phyloP scores from a whole-genome alignment of 2,329 filamentous ascomycete genomes.

The Phoma sp. region DNA sequence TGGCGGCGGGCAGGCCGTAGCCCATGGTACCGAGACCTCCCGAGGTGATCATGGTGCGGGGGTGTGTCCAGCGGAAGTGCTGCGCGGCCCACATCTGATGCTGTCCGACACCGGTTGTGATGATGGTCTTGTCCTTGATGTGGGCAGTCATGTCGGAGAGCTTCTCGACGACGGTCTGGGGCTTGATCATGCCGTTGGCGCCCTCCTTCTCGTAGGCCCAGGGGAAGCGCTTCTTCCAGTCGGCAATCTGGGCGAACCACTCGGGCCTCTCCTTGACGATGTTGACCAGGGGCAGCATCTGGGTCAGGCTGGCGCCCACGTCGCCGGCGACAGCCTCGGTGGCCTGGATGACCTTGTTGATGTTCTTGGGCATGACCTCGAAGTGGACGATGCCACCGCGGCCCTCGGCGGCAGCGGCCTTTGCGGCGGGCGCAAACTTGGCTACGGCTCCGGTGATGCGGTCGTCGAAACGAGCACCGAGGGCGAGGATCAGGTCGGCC shows the following conservation, averaged over 20 bases:
- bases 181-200: constrained; percentile 83
- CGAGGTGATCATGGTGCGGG: constrained; percentile 93
- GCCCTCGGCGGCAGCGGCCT: constrained; percentile 80
- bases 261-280: constrained; percentile 71
- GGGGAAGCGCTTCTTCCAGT: constrained; percentile 92
- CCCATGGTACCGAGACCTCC: constrained; percentile 97
- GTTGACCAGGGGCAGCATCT: constrained; percentile 76
- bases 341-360: constrained; percentile 98
- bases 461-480: constrained; percentile 94
- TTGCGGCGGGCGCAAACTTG: constrained; percentile 90
- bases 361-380: constrained; percentile 99
- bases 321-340: constrained; percentile 96
- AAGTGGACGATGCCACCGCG: constrained; percentile 97
- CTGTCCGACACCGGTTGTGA: constrained; percentile 93
- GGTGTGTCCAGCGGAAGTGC: constrained; percentile 92
- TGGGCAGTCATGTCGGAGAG: constrained; percentile 82
- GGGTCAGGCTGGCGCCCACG: constrained; percentile 77
- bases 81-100: constrained; percentile 99
- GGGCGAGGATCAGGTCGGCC: constrained; percentile 91
- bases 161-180: constrained; percentile 89
- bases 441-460: constrained; percentile 82
- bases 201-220: constrained; percentile 83
- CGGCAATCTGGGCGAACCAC: constrained; percentile 89
- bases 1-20: constrained; percentile 90
- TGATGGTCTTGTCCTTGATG: constrained; percentile 83